Percentiles rank a stretch among this genome's conserved stretches.
Conservation (phyloP, 306 rosid genomes). For the Malus sylvestris region DNA sequence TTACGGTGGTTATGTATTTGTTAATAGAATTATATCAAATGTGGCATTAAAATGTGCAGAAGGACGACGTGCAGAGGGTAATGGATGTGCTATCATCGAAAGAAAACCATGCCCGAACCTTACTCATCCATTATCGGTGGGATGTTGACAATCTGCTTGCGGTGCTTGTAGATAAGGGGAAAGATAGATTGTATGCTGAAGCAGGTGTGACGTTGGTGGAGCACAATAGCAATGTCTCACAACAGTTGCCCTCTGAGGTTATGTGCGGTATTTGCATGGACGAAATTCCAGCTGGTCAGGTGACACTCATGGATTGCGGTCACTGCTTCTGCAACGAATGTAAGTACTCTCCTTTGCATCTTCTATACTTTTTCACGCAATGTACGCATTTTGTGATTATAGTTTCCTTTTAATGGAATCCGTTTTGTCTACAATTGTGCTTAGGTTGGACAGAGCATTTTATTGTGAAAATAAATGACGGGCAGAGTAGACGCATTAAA, state of each 20-base stretch:
- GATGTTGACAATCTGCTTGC: constrained; percentile 30
- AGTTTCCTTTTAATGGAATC: background rate
- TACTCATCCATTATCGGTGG: constrained; percentile 42
- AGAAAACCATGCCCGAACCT: constrained; percentile 33
- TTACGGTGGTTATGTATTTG: background rate
- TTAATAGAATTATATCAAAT: background rate
- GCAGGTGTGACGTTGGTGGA: constrained; percentile 30
- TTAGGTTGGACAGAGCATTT: constrained; percentile 41
- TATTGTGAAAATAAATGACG: constrained; percentile 35
- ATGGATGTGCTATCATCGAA: constrained; percentile 33
- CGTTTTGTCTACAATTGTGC: background rate
- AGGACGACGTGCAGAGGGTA: constrained; percentile 23
- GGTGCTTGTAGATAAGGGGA: constrained; percentile 29
- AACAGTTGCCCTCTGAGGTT: background rate
- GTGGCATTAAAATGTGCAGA: constrained; percentile 6
- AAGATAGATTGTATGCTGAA: constrained; percentile 14
- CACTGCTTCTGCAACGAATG: constrained; percentile 33
- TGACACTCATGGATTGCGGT: constrained; percentile 28
- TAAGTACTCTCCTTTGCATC: constrained; percentile 7
- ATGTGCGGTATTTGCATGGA: constrained; percentile 31
- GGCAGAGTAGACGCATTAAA: constrained; percentile 36
- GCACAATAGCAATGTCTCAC: background rate
- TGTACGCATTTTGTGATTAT: background rate
- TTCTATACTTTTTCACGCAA: background rate
- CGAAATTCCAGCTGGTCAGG: constrained; percentile 2